Conservation (phyloP, 2,329 filamentous ascomycete species). For the Allantophomopsis cytisporea region DNA sequence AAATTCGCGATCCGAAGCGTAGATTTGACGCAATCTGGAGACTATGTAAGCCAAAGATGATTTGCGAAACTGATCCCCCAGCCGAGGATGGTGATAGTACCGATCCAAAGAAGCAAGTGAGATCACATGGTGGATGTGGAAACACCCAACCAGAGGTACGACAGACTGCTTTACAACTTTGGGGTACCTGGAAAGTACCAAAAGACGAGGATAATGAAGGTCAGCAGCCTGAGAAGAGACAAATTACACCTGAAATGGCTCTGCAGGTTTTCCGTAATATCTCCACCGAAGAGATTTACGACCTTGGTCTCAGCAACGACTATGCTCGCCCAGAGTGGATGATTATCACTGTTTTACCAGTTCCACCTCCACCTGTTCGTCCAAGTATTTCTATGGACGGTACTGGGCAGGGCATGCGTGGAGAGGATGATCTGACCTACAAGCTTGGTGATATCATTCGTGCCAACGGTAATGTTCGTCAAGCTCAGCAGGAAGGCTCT, state of each 20-base stretch:
- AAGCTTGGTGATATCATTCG: conserved; percentile 98
- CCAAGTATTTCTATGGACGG: conserved; percentile 97
- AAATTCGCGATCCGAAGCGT: conserved; percentile 80
- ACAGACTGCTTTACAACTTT: conserved; percentile 73
- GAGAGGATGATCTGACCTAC: conserved; percentile 98
- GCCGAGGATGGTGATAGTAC: conserved; percentile 56
- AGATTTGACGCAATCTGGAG: conserved; percentile 90
- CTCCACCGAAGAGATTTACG: conserved; percentile 62
- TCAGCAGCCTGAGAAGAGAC: conserved; percentile 64
- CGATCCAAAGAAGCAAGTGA: conserved; percentile 36
- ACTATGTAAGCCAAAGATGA: conserved; percentile 76
- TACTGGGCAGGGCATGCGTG: conserved; percentile 79
- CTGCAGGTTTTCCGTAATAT: conserved; percentile 81
- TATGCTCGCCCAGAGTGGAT: conserved; percentile 98
- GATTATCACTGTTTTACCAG: conserved; percentile 87
- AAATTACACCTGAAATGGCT: conserved; percentile 73
- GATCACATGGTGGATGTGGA: conserved; percentile 77
- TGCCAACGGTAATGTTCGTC: conserved; percentile 87
- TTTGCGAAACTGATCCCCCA: conserved; percentile 65
- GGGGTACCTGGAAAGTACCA: conserved; percentile 56
- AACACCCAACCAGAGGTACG: conserved; percentile 82
- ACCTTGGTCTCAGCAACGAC: conserved; percentile 86
- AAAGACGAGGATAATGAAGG: conserved; percentile 61
- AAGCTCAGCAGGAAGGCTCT: conserved; percentile 82
- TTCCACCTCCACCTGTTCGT: conserved; percentile 88